Percentiles rank a stretch among this genome's conserved stretches.
Conservation (phyloP, 305 asterid species). For the Fraxinus ornus region DNA sequence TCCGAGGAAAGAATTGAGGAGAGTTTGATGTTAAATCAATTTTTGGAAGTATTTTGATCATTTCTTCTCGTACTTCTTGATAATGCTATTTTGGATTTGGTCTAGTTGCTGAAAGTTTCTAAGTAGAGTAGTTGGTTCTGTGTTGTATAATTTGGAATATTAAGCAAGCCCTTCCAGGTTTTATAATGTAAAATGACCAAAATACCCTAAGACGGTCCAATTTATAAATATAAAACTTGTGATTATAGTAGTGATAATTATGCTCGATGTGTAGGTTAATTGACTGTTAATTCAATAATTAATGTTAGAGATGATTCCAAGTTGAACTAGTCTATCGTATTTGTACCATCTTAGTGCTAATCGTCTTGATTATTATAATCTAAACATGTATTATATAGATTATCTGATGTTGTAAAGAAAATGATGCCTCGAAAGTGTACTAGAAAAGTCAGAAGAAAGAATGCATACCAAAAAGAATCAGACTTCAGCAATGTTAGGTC, state of each 20-base stretch:
- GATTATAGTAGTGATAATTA: background rate
- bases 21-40: conserved; percentile 24
- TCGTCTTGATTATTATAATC: background rate
- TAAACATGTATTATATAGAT: conserved; percentile 5
- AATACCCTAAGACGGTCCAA: conserved; percentile 9
- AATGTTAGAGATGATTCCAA: conserved; percentile 8
- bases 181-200: conserved; percentile 20
- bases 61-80: conserved; percentile 33
- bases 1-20: conserved; percentile 17
- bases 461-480: conserved; percentile 27
- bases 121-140: conserved; percentile 57
- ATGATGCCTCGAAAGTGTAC: conserved; percentile 25
- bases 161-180: conserved; percentile 14
- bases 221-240: background rate
- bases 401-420: conserved; percentile 16
- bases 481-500: conserved; percentile 26
- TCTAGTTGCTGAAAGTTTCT: conserved; percentile 57
- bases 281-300: background rate
- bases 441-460: conserved; percentile 46
- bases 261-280: background rate
- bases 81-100: conserved; percentile 29
- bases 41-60: conserved; percentile 37
- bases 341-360: background rate
- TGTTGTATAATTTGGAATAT: conserved; percentile 32
- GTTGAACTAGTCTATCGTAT: background rate